These are phyloP conservation scores for Macaranga tanarius DNA, from an alignment of 441 rosid genomes.

Conservation along the genomic window DNA sequence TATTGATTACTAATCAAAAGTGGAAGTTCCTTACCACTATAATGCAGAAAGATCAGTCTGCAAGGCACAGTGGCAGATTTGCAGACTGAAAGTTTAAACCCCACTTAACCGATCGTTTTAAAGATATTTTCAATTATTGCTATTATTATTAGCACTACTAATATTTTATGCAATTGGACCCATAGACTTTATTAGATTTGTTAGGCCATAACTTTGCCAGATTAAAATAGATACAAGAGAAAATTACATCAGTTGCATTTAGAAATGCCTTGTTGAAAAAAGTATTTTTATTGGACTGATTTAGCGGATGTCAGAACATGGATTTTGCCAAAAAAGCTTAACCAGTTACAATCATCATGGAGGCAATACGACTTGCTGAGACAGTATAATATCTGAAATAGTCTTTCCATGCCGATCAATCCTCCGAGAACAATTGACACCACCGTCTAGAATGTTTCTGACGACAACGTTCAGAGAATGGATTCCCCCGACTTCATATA, in stretches of 20 bases:
- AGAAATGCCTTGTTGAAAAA: no score
- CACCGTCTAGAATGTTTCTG: constrained; percentile 79
- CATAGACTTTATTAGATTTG: no score
- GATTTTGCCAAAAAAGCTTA: background rate
- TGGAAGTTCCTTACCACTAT: background rate
- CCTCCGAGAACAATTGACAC: constrained; percentile 89
- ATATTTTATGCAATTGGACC: no score
- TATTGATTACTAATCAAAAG: background rate
- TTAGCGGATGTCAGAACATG: background rate
- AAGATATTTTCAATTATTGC: background rate
- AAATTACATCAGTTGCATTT: no score
- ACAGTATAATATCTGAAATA: constrained; percentile 67
- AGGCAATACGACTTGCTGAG: constrained; percentile 63
- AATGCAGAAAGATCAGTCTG: background rate
- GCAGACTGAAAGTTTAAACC: background rate
- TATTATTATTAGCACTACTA: no score
- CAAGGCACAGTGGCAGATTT: background rate
- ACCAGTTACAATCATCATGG: constrained; percentile 5
- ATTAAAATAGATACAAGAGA: no score
- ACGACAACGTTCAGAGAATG: constrained; percentile 69
- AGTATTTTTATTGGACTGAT: no score
- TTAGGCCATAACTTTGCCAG: no score
- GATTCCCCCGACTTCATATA: constrained; percentile 71
- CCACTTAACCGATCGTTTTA: background rate
- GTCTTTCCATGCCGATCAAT: constrained; percentile 89